Evolutionary conservation across 2,329 filamentous ascomycete genomes (phyloP).

Genomic region (Penicillium hordei): DNA sequence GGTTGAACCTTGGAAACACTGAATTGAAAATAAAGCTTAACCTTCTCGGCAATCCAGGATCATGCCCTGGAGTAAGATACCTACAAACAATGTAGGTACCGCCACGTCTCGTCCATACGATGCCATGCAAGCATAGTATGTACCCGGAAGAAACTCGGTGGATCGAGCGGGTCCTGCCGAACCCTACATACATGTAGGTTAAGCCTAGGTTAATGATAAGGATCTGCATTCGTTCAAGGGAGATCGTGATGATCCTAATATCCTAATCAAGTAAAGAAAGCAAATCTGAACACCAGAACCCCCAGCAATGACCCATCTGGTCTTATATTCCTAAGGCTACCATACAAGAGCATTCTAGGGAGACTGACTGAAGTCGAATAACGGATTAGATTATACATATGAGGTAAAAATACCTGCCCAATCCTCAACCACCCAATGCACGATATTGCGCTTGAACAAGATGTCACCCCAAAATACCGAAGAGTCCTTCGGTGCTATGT

Average conservation of each 20-base stretch:
- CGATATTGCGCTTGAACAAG: not conserved
- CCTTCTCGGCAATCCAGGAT: not conserved
- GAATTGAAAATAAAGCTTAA: not conserved
- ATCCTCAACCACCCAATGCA: not conserved
- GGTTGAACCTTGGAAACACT: not conserved
- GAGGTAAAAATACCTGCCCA: not conserved
- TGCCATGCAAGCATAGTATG: not conserved
- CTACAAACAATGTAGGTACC: too few relatives aligned
- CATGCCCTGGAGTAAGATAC: not conserved
- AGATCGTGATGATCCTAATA: not conserved
- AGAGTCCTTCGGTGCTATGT: slow-evolving; percentile 1
- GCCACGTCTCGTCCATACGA: not conserved
- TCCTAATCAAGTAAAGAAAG: not conserved
- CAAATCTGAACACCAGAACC: not conserved
- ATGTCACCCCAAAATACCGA: not conserved
- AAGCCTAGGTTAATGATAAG: not conserved
- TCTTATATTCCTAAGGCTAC: not conserved
- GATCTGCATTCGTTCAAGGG: not conserved
- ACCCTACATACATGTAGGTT: not conserved
- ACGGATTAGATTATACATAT: slow-evolving; percentile 1
- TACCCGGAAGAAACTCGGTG: not conserved
- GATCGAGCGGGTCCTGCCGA: not conserved
- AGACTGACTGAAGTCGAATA: not conserved
- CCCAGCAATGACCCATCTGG: not conserved
- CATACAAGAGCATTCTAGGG: too few relatives aligned